Base-by-base conservation (phyloP, 2,329 filamentous ascomycete species). In the Trichoderma pleuroti region DNA sequence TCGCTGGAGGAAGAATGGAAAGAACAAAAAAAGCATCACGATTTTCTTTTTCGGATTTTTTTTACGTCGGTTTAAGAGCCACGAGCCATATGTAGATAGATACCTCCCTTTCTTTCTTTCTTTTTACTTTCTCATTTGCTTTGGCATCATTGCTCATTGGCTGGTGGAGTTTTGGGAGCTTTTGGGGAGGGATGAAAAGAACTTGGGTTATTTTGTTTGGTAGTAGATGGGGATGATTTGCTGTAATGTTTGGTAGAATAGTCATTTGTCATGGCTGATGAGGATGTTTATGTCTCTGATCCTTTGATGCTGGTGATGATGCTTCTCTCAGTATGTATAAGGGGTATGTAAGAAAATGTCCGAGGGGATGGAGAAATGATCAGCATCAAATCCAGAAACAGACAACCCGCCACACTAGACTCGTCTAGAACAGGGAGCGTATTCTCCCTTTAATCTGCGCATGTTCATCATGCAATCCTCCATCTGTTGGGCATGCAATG, bases 101-200 rank as follows among this genome's bases (percentile, higher is more conserved):
- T 61, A 68, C 56, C 65, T 61, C 54, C 24, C 12, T 59, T 59
- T 60, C 21, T 24, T 18, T 30, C 24, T 26, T 34, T 12, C 7
- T 30, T 36, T 36, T 42, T n/a, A 14, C 16, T 24, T 28, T 28
- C 30, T 57, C 21, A 30, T 26, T 32, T 68, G n/a, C 64, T 68
- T 34, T 49, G 64, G 56, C 65, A 68, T 68, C 18, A 68, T 68
- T 30, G 16, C 46, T 68, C 52, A 67, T 61, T 61, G 65, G 65
- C 30, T 52, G 65, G 39, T 49, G 65, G 64, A 67, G 54, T 68
- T 68, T 52, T 10, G 46, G 65, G 65, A 61, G 65, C 56, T 49
- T 36, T 42, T 42, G 39, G 28, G 56, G 36, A 42, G 28, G 42
- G 56, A 68, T 32, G 54, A 67, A 67, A 68, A 68, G 21, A 61